Evolutionary conservation across 1,139 yeast genomes (phyloP), one percentile per base, ranked within the genome.

Genomic region (Geotrichum bryndzae): DNA sequence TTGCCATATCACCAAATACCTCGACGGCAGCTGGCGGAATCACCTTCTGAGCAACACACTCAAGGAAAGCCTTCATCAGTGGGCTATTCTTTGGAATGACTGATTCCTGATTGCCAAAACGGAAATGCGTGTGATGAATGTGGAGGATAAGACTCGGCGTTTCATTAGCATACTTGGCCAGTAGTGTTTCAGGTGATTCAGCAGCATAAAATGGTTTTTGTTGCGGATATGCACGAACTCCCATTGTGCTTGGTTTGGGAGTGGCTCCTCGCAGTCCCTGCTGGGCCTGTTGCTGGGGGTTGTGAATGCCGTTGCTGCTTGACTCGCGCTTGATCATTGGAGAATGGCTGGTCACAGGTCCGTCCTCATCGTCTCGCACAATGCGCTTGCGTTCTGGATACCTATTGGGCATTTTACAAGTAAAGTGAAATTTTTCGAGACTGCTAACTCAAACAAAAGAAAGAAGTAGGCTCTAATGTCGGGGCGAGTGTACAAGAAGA

Each of bases 21-120:
- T 92, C 98, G 68, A 92, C 85, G 72, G 94, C 85, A 23, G 95
- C 92, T 53, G 90, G 88, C 0, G 97, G 97, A 18, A 94, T 90
- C 69, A 86, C 86, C 61, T 92, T 96, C 63, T 83, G 77, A 22
- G 92, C 85, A 10, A 92, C 88, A 71, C 86, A 89, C 66, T 86
- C 86, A 65, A 94, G 77, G 69, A 94, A 94, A 59, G 68, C 55
- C 53, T 87, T 88, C 61, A 90, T 83, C 74, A 89, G 82, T n/a
- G 91, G 88, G 63, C 90, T 88, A 68, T 82, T 82, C 70, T 88
- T 88, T 27, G 96, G 96, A 58, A 94, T 84, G 18, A 89, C 84
- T 56, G 89, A 86, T 58, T 95, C 96, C 65, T 80, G 83, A 68
- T 85, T 85, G 63, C 88, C 88, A 76, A 88, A 90, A 65, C 95